Evolutionary conservation across 139 green algal species (phyloP), one percentile per base, ranked within the genome.

Genomic region (Micractinium sp.): DNA sequence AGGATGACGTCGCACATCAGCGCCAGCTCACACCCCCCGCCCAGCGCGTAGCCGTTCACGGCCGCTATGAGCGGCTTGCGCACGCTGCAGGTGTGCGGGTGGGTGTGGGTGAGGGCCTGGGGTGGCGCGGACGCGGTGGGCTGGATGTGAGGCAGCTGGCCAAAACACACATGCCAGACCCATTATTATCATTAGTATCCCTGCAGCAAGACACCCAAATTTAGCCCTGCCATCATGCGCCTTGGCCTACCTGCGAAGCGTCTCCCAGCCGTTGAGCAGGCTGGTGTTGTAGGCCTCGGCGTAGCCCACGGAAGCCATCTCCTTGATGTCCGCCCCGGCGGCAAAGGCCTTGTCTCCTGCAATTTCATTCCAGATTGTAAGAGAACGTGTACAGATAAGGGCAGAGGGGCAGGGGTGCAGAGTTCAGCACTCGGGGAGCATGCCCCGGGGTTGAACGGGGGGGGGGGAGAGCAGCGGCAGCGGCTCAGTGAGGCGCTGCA

Each of bases 1-100:
- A 96, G 89, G 60, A 96, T 90, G 85, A 97, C 94, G 91, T 97
- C 95, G 67, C 93, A 96, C 91, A 95, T 93, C 93, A 97, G 95
- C 5, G 93, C 94, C 35, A 97, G 87, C 90, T 97, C 95, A 85
- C 93, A 96, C 63, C 95, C 95, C 13, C 95, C 95, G 27, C 95
- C 95, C 71, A 97, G 88, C 0, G 95, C 95, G 25, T 91, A 93
- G 25, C 95, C 95, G 63, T 95, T 93, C 38, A 96, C 94, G 1
- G 93, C 94, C 9, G 93, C 94, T 36, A 96, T 92, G 4, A 95
- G 82, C 25, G 94, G 94, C 82, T 93, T 96, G 41, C 93, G 89
- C 20, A 95, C 87, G 0, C 83, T 87, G 83, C 35, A 29, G 78
- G 27, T 23, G 33, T 1, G 29, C 23, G 13, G 41, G 74, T 23